phyloP scores from a whole-genome alignment of 2,329 filamentous ascomycete species.

The Camillea tinctor region DNA sequence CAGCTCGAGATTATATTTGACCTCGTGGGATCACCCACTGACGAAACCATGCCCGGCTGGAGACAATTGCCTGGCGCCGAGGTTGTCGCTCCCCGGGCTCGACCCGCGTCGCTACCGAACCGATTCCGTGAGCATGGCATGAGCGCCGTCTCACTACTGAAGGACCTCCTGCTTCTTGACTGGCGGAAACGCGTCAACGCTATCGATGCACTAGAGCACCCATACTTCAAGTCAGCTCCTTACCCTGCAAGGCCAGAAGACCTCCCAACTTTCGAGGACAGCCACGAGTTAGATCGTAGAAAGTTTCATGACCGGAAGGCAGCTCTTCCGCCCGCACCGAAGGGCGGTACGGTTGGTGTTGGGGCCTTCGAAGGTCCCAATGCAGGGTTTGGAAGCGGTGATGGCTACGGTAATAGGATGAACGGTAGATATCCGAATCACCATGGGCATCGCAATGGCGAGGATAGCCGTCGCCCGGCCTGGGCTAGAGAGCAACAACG shows the following conservation, averaged over 20 bases:
- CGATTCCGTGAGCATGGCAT: slow-evolving; percentile 74
- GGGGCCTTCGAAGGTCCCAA: slow-evolving; percentile 54
- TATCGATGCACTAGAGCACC: slow-evolving; percentile 86
- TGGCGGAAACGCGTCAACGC: slow-evolving; percentile 90
- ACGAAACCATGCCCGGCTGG: slow-evolving; percentile 93
- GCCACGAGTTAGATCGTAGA: slow-evolving; percentile 91
- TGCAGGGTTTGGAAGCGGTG: slow-evolving; percentile 49
- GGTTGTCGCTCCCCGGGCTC: slow-evolving; percentile 60
- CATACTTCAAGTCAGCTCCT: slow-evolving; percentile 81
- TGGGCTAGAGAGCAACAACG: slow-evolving; percentile 51
- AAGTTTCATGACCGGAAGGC: slow-evolving; percentile 86
- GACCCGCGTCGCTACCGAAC: slow-evolving; percentile 65
- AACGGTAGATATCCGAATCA: slow-evolving; percentile 45
- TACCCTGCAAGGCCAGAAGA: slow-evolving; percentile 80
- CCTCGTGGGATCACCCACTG: slow-evolving; percentile 83
- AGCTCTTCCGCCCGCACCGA: slow-evolving; percentile 83
- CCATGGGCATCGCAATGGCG: slow-evolving; percentile 34
- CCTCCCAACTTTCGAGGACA: slow-evolving; percentile 89
- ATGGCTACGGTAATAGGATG: slow-evolving; percentile 50
- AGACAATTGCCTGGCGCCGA: slow-evolving; percentile 78
- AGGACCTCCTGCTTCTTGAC: slow-evolving; percentile 81
- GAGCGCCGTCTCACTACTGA: slow-evolving; percentile 74
- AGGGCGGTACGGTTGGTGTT: slow-evolving; percentile 84
- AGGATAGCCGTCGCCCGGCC: slow-evolving; percentile 47
- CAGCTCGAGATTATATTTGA: slow-evolving; percentile 94